Evolutionary conservation across 1,284 basidiomycete genomes (phyloP), one percentile per base, ranked within the genome.

Genomic region (Papiliotrema fonsecae): DNA sequence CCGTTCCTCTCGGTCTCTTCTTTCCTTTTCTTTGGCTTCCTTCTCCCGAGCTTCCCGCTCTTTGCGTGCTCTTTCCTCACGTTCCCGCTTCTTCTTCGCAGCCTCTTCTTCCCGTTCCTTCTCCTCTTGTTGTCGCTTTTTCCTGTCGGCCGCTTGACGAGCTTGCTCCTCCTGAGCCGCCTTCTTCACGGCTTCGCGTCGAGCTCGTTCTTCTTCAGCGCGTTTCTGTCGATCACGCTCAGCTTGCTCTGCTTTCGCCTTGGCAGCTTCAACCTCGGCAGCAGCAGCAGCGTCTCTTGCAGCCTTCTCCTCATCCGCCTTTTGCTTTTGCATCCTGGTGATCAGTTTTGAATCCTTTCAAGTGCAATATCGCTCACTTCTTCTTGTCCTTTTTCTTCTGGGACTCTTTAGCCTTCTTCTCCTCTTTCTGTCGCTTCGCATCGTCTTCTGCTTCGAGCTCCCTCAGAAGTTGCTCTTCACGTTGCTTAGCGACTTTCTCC

Each of bases 341-440:
- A n/a, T n/a, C n/a, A n/a, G n/a, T n/a, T n/a, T n/a, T n/a, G n/a
- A n/a, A n/a, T n/a, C n/a, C n/a, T n/a, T n/a, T n/a, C n/a, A n/a
- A n/a, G n/a, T n/a, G n/a, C n/a, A 21, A 13, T 7, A n/a, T 4
- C 2, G 58, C 71, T 49, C 54, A 73, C 72, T 57, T 67, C 61
- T 72, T 72, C 65, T 73, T 73, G 54, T 94, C 92, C 79, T 97
- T 97, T 82, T 97, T 97, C 79, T 91, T 93, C 81, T 97, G 89
- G 73, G 92, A 92, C 75, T 96, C 90, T 58, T 83, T 88, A 71
- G 88, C 85, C 76, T 93, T 93, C 80, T 96, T 94, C 52, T 86
- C 88, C 76, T 97, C 92, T 59, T 82, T 81, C 63, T 91, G 88
- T 62, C 83, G 83, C 44, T 82, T 79, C 42, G 80, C 75, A 69